Conservation (phyloP, 768 basidiomycete genomes). For the Trichaptum fuscoviolaceum region DNA sequence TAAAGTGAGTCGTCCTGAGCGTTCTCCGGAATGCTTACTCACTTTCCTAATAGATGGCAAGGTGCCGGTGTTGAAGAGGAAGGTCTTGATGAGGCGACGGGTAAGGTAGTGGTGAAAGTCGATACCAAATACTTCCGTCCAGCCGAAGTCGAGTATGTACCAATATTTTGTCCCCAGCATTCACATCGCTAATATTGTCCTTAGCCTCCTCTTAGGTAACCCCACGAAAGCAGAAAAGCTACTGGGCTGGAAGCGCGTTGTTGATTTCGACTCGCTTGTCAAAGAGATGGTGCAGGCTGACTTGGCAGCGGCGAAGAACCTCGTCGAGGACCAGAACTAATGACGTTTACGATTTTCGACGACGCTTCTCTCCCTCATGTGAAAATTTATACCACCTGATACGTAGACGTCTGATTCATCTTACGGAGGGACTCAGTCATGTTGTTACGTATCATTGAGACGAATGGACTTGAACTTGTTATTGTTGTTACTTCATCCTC, state of each 20-base stretch:
- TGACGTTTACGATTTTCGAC: neutral
- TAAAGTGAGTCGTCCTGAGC: constrained; percentile 43
- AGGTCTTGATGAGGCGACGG: constrained; percentile 65
- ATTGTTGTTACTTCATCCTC: neutral
- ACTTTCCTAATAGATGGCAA: constrained; percentile 53
- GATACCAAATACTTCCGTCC: constrained; percentile 92
- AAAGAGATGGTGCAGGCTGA: constrained; percentile 90
- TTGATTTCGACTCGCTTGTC: constrained; percentile 79
- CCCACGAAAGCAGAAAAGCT: constrained; percentile 84
- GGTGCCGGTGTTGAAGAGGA: constrained; percentile 73
- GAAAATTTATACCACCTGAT: neutral
- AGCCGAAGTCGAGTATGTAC: constrained; percentile 85
- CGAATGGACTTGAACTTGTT: neutral
- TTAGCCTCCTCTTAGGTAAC: constrained; percentile 77
- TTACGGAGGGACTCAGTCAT: neutral
- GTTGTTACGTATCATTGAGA: neutral
- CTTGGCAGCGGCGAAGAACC: constrained; percentile 62
- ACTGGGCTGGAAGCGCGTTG: constrained; percentile 88
- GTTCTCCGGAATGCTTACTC: neutral
- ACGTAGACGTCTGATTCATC: neutral
- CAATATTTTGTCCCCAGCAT: constrained; percentile 8
- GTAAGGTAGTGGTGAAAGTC: constrained; percentile 72
- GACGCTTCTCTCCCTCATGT: neutral
- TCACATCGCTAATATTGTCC: constrained; percentile 16
- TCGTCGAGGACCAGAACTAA: constrained; percentile 83